Evolutionary conservation across 2,329 filamentous ascomycete species (phyloP).

Genomic region (Hypoxylon sp.): DNA sequence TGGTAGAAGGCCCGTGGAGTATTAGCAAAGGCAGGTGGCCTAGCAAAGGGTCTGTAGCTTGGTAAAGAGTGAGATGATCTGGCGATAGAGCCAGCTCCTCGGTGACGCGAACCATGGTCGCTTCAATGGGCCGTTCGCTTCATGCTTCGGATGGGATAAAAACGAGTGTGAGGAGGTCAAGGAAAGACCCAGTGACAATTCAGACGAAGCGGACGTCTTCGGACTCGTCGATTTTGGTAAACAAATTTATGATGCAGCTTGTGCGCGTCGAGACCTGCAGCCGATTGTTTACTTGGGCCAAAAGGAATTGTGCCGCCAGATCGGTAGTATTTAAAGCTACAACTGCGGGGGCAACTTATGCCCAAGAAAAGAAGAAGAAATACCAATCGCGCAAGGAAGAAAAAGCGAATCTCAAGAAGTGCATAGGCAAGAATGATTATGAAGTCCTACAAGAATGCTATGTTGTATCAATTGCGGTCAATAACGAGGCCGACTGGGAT

Average conservation of each 20-base stretch:
- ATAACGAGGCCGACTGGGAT: conserved; percentile 39
- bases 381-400: conserved; percentile 31
- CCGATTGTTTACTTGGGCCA: conserved; percentile 45
- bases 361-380: conserved; percentile 12
- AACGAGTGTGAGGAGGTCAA: conserved; percentile 41
- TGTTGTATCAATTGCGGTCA: conserved; percentile 42
- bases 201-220: conserved; percentile 27
- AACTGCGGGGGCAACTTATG: conserved; percentile 23
- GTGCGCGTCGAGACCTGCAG: conserved; percentile 47
- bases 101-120: conserved; percentile 85
- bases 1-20: conserved; percentile 93
- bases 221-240: conserved; percentile 41
- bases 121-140: conserved; percentile 61
- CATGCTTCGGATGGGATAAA: conserved; percentile 49
- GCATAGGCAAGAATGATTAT: conserved; percentile 21
- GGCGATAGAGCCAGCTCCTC: conserved; percentile 84
- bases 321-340: conserved; percentile 24
- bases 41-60: conserved; percentile 87
- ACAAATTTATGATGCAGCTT: conserved; percentile 33
- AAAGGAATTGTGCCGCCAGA: conserved; percentile 11
- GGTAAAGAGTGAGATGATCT: conserved; percentile 88
- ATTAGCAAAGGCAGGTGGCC: conserved; percentile 86
- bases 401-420: conserved; percentile 23
- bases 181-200: conserved; percentile 34
- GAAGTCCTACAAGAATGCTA: conserved; percentile 30